A percentile compares a stretch with the other conserved stretches of the same genome.
Evolutionary conservation across 2,329 filamentous ascomycete species (phyloP).

Genomic region (Colletotrichum sp.): DNA sequence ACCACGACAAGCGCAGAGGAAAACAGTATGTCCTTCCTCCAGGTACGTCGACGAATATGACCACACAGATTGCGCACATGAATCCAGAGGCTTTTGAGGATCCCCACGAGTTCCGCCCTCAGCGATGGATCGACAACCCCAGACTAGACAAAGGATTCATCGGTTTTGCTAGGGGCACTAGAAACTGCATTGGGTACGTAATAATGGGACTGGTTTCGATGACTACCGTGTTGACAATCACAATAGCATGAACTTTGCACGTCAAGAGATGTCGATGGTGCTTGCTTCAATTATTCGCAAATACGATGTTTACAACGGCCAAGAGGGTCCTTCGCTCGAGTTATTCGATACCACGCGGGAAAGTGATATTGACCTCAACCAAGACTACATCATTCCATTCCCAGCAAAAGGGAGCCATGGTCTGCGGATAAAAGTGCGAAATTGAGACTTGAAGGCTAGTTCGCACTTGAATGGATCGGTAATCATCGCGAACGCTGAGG

Average conservation of each 20-base stretch:
- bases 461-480: background rate
- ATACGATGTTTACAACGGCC: background rate
- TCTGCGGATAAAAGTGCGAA: background rate
- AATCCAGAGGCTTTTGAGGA: slow-evolving; percentile 25
- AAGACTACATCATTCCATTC: background rate
- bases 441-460: background rate
- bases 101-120: slow-evolving; percentile 27
- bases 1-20: slow-evolving; percentile 4
- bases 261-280: background rate
- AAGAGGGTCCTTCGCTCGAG: background rate
- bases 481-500: background rate
- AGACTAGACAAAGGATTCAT: background rate
- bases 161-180: background rate
- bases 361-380: background rate
- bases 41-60: slow-evolving; percentile 29
- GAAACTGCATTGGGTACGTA: background rate
- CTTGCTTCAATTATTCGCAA: background rate
- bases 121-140: slow-evolving; percentile 25
- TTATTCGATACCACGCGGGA: background rate
- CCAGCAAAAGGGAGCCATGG: background rate
- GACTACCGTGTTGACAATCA: background rate
- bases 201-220: background rate
- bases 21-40: background rate
- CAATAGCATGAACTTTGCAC: background rate
- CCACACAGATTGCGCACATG: background rate